Conservation (phyloP, 2,329 filamentous ascomycete genomes). For the Hypoxylon sp. region DNA sequence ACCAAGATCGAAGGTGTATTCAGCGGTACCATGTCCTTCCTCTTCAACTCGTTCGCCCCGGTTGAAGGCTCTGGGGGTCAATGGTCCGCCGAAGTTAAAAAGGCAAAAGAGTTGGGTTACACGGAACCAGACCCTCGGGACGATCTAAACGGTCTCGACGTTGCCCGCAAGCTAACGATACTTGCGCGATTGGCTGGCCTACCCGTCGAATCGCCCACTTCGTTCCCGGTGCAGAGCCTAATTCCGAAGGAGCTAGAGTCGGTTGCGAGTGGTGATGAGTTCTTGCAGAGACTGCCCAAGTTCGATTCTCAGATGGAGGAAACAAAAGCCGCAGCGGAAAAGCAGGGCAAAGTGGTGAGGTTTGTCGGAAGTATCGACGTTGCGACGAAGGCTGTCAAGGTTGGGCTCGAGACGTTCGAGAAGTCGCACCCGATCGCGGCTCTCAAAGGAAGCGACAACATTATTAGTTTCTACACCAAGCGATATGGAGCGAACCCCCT, state of each 20-base stretch:
- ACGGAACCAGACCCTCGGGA: conserved; percentile 90
- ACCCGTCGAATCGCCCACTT: conserved; percentile 83
- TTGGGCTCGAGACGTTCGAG: conserved; percentile 92
- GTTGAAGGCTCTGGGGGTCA: conserved; percentile 80
- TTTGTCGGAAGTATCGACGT: conserved; percentile 97
- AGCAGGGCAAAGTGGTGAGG: conserved; percentile 90
- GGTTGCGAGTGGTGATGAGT: conserved; percentile 84
- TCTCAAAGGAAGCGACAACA: conserved; percentile 97
- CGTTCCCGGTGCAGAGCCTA: conserved; percentile 93
- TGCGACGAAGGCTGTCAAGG: conserved; percentile 84
- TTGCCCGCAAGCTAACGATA: conserved; percentile 97
- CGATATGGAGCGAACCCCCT: conserved; percentile 92
- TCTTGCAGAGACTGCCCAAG: conserved; percentile 82
- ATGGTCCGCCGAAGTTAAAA: conserved; percentile 92
- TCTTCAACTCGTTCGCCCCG: conserved; percentile 97
- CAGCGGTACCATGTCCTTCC: conserved; percentile 96
- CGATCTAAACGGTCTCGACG: conserved; percentile 88
- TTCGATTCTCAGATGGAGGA: conserved; percentile 94
- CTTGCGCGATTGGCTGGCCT: conserved; percentile 88
- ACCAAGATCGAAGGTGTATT: conserved; percentile 97
- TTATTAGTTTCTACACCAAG: conserved; percentile 98
- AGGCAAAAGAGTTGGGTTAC: conserved; percentile 93
- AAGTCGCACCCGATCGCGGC: conserved; percentile 91
- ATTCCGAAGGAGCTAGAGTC: conserved; percentile 90
- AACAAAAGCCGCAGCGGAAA: conserved; percentile 86